Percentiles rank a stretch among this genome's conserved stretches.
phyloP scores from a whole-genome alignment of 163 green algal species.

The Scenedesmus sp. region DNA sequence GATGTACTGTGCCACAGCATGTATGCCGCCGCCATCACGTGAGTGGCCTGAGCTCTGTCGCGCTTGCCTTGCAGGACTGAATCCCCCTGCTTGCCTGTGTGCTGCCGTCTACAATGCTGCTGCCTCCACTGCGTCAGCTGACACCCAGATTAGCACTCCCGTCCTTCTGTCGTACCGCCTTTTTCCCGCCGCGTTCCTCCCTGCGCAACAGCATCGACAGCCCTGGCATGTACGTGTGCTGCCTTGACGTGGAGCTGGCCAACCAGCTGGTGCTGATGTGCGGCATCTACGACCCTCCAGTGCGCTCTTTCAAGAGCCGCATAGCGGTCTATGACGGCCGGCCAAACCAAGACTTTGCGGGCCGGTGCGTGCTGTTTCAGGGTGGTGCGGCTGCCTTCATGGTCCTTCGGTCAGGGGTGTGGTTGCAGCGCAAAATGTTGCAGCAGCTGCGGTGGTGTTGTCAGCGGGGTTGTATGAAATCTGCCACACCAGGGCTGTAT shows the following conservation, averaged over 20 bases:
- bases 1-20: too few relatives aligned
- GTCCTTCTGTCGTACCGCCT: not conserved
- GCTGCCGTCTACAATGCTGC: too few relatives aligned
- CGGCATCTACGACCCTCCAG: conserved; percentile 34
- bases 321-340: conserved; percentile 37
- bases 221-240: conserved; percentile 51
- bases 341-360: conserved; percentile 16
- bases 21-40: too few relatives aligned
- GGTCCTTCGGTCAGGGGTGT: too few relatives aligned
- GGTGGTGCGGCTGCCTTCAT: too few relatives aligned
- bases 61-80: too few relatives aligned
- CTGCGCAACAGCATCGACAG: conserved; percentile 20
- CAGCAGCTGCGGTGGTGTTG: too few relatives aligned
- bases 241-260: conserved; percentile 37
- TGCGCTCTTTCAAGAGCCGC: conserved; percentile 15
- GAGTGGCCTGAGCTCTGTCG: too few relatives aligned
- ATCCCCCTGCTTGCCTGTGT: not conserved
- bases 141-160: not conserved
- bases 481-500: too few relatives aligned
- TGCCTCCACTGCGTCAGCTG: too few relatives aligned
- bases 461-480: too few relatives aligned
- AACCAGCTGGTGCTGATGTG: conserved; percentile 47
- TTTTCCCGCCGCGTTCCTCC: not conserved
- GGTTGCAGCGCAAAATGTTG: too few relatives aligned
- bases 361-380: conserved; percentile 1